These are phyloP conservation scores for Penicillium sp. DNA, from an alignment of 2,329 filamentous ascomycete species.

Conservation along the genomic window DNA sequence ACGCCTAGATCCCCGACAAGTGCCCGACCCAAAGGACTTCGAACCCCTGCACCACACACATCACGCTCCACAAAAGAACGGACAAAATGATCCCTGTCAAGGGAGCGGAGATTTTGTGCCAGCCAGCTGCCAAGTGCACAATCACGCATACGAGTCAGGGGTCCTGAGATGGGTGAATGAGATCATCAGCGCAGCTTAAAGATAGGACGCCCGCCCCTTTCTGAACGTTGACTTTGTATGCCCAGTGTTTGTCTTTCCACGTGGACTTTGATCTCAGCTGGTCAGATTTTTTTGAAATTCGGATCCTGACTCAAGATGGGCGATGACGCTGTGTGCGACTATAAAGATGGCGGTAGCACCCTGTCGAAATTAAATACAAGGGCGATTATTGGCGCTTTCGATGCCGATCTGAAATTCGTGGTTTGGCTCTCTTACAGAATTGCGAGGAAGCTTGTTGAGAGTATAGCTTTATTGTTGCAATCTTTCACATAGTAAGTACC, in stretches of 20 bases:
- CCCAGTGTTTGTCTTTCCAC: background rate
- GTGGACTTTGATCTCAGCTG: background rate
- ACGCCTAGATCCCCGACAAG: background rate
- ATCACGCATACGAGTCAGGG: background rate
- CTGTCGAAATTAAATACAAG: background rate
- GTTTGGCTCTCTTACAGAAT: conserved; percentile 20
- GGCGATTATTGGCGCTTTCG: background rate
- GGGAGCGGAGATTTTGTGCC: conserved; percentile 7
- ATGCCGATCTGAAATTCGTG: conserved; percentile 12
- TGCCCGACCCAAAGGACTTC: background rate
- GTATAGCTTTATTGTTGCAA: background rate
- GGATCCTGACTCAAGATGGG: background rate
- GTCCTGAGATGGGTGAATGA: background rate
- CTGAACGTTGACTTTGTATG: background rate
- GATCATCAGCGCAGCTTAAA: background rate
- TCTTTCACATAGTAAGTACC: background rate
- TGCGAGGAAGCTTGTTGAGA: conserved; percentile 5
- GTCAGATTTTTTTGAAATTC: background rate
- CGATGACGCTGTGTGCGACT: background rate
- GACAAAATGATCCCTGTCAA: background rate
- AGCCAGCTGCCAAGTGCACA: background rate
- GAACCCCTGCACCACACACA: background rate
- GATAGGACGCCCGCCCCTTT: background rate
- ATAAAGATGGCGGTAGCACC: background rate
- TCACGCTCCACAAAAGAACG: background rate